Base-by-base conservation (phyloP, 805 yeast species). In the Wickerhamiella qilinensis region DNA sequence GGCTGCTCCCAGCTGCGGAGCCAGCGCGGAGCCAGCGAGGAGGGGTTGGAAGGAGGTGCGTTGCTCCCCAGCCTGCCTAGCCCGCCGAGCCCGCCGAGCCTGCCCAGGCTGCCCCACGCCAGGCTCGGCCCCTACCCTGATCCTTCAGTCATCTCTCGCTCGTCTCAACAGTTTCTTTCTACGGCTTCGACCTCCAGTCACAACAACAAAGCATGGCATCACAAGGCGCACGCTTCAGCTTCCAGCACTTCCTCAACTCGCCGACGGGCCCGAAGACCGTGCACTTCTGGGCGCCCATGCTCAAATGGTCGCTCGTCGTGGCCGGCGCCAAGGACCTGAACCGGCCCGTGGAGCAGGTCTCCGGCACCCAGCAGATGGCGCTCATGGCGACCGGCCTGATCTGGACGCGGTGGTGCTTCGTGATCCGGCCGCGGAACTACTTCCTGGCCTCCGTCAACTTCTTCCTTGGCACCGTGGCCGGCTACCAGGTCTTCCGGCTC, bases 351-450 rank as follows among this genome's bases (percentile, higher is more conserved):
- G 95, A 88, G 53, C 77, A 77, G 52, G 68, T 88, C 36, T 77
- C 91, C 28, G 95, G 96, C 41, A 77, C 94, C 19, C 94, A 82
- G 60, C 86, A 80, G 63, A 56, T 73, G 33, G 93, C 97, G 1
- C 67, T 88, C 41, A 69, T 81, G 50, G 85, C 86, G 35, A 88
- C 98, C 1, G 98, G 96, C 39, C 73, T 74, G 38, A 84, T 88
- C 51, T 88, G 98, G 98, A 88, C 98, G 27, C 75, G 98, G 59
- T 88, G 97, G 97, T 85, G 95, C 14, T 72, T 86, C 61, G 91
- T 86, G 46, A 88, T 88, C 55, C 74, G 65, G 47, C 98, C 98
- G 31, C 77, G 79, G 62, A 88, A 88, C 62, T 68, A 69, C 49
- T 64, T 91, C 44, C 68, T 91, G 48, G 98, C 97, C 3, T 74